Evolutionary conservation across 768 basidiomycete species (phyloP).

Genomic region (Filobasidium wieringae): DNA sequence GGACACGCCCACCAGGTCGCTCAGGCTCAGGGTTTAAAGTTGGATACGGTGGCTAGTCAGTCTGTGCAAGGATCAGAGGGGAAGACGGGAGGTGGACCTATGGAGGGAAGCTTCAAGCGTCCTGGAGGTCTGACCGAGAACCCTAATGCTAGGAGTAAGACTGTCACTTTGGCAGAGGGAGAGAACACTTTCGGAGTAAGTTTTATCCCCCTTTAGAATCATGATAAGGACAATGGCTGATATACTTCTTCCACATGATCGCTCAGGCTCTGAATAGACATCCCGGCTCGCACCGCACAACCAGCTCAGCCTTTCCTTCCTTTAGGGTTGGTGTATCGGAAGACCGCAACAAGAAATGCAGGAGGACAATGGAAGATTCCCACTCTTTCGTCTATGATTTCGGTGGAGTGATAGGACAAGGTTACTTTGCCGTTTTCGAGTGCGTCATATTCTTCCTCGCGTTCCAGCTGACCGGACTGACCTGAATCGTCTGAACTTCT

Average conservation of each 20-base stretch:
- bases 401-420: slow-evolving; percentile 79
- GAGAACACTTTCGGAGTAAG: slow-evolving; percentile 63
- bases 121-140: slow-evolving; percentile 20
- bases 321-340: slow-evolving; percentile 68
- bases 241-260: not conserved
- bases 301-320: slow-evolving; percentile 25
- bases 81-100: not conserved
- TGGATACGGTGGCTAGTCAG: not conserved
- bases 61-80: not conserved
- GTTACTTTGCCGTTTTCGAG: slow-evolving; percentile 96
- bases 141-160: slow-evolving; percentile 65
- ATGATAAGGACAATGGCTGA: not conserved
- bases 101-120: not conserved
- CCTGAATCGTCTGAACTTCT: not conserved
- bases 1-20: not conserved
- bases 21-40: not conserved
- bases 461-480: not conserved
- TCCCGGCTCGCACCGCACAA: slow-evolving; percentile 39
- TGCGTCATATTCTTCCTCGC: slow-evolving; percentile 16
- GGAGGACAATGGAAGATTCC: slow-evolving; percentile 93
- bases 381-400: slow-evolving; percentile 95
- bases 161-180: slow-evolving; percentile 62
- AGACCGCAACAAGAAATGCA: slow-evolving; percentile 63
- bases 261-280: slow-evolving; percentile 62
- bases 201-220: not conserved